Conservation (phyloP, 1,139 yeast species). For the Nematodospora anomalae region DNA sequence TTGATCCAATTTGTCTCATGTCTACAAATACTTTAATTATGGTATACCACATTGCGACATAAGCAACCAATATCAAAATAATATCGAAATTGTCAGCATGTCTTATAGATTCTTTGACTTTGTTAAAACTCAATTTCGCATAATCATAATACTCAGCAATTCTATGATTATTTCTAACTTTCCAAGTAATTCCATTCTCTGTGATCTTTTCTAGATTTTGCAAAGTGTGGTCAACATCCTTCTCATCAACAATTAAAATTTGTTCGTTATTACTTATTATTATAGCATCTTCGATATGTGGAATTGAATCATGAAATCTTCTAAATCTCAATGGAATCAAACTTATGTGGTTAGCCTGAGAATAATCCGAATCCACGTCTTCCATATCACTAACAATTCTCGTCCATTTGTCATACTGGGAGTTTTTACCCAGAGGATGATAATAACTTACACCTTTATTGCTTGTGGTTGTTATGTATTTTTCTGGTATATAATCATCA, state of each 20-base stretch:
- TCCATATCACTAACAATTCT: slow-evolving; percentile 24
- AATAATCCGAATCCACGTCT: slow-evolving; percentile 26
- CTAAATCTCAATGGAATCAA: slow-evolving; percentile 59
- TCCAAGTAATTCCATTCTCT: slow-evolving; percentile 55
- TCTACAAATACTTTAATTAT: slow-evolving; percentile 74
- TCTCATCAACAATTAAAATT: slow-evolving; percentile 42
- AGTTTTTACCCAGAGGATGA: slow-evolving; percentile 44
- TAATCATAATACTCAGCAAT: slow-evolving; percentile 67
- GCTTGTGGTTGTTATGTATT: slow-evolving; percentile 18
- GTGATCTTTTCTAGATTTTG: slow-evolving; percentile 31
- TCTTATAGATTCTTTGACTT: slow-evolving; percentile 53
- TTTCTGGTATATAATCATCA: slow-evolving; percentile 67
- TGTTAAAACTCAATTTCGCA: slow-evolving; percentile 43
- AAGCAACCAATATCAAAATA: slow-evolving; percentile 76
- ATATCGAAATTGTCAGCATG: slow-evolving; percentile 90
- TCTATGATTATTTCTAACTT: slow-evolving; percentile 63
- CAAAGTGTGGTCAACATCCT: slow-evolving; percentile 34
- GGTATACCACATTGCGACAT: slow-evolving; percentile 88
- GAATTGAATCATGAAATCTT: slow-evolving; percentile 36
- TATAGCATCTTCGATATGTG: slow-evolving; percentile 33
- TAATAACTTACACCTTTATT: slow-evolving; percentile 27
- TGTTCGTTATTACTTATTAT: slow-evolving; percentile 39
- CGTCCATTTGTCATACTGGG: slow-evolving; percentile 46
- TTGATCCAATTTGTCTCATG: slow-evolving; percentile 80
- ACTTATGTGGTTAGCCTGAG: slow-evolving; percentile 46